Evolutionary conservation across 805 yeast genomes (phyloP), one percentile per base, ranked within the genome.

Genomic region (Barnettozyma sp.): DNA sequence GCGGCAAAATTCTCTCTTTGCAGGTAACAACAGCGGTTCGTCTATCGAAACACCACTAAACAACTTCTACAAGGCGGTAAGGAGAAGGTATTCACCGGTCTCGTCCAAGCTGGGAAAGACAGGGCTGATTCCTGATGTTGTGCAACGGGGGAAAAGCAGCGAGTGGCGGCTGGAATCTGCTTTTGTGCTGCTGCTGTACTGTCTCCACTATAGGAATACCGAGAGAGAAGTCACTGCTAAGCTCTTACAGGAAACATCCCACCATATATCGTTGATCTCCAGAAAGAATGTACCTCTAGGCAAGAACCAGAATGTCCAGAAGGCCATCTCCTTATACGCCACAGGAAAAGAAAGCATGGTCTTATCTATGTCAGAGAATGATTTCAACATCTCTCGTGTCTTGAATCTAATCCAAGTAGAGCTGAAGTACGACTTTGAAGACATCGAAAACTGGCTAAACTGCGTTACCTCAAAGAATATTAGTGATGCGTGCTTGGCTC

Each of bases 391-490:
- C 11, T 18, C 22, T 26, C 26, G 10, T 18, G 13, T 13, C 8
- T 23, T 11, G 12, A 19, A 11, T 15, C 20, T n/a, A 27, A 39
- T 12, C 22, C 27, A 25, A 25, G 27, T 16, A 3, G 27, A 25
- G 27, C 16, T 25, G 7, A 16, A 35, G 2, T 33, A 38, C 10
- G 31, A 39, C 7, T 36, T 36, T 22, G 16, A 34, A 3, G 49
- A 45, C 7, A 13, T 50, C 5, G 22, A 35, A 13, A 19, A 11
- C 6, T 44, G 46, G 48, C 36, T 48, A 3, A 35, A 40, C 6
- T 60, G 68, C 5, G 42, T 67, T 0, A 28, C 44, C 4, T 49
- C 71, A 0, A 43, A 57, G 1, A 48, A 43, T 26, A 52, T 69
- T 9, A 42, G 52, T 6, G 49, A 46, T 2, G 59, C 68, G 4